Evolutionary conservation across 352 stramenopile genomes (phyloP).

Genomic region (Pythium phragmiticola): DNA sequence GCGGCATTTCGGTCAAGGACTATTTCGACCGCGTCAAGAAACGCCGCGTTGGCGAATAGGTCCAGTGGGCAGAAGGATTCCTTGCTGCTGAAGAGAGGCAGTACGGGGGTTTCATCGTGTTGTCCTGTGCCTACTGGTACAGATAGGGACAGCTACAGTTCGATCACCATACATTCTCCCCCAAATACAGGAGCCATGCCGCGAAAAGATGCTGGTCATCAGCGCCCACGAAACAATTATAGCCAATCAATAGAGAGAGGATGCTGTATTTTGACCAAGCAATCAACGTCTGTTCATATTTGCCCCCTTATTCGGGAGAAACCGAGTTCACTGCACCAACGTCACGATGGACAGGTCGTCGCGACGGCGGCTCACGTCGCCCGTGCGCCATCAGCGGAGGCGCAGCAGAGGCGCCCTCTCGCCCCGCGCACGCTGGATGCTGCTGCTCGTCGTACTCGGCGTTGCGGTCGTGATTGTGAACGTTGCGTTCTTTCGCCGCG

Average conservation of each 20-base stretch:
- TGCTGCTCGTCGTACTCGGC: conserved; percentile 5
- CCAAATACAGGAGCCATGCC: background rate
- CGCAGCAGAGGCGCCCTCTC: background rate
- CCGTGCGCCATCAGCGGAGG: background rate
- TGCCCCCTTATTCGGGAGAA: background rate
- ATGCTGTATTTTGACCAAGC: conserved; percentile 21
- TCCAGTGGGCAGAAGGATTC: background rate
- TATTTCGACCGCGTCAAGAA: conserved; percentile 86
- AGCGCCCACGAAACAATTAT: background rate
- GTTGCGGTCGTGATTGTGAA: conserved; percentile 13
- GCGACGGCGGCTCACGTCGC: conserved; percentile 12
- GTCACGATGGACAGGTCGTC: conserved; percentile 8
- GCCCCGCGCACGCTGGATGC: conserved; percentile 10
- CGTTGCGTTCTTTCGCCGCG: conserved; percentile 24
- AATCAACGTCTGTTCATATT: conserved; percentile 8
- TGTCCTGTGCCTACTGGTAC: background rate
- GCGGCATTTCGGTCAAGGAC: conserved; percentile 83
- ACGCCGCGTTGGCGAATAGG: conserved; percentile 49
- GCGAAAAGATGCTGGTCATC: background rate
- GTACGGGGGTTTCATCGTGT: background rate
- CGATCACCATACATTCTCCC: conserved; percentile 8
- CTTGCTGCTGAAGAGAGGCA: background rate
- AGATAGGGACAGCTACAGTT: background rate
- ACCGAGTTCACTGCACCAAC: background rate
- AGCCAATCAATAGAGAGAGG: background rate